Base-by-base conservation (phyloP, 2,329 filamentous ascomycete species). In the Penicillium sp. region DNA sequence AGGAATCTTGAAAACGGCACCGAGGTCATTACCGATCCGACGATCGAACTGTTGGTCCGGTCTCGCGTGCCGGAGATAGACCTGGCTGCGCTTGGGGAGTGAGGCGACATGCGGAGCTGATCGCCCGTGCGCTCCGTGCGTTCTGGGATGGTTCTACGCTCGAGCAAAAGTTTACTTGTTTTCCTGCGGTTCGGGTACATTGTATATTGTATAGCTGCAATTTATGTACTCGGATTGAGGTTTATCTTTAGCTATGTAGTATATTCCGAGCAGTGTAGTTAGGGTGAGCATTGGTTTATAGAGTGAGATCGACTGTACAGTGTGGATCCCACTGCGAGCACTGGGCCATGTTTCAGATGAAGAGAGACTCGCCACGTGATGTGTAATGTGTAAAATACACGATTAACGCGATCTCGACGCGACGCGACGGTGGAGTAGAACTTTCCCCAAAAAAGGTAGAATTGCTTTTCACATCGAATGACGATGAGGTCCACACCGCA, bases 1-100 rank as follows among this genome's bases (percentile, higher is more conserved):
- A 65, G 68, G 46, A 62, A 69, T 5, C 59, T 70, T 35, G 75
- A 74, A 68, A 55, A 74, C 23, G 76, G 76, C 1, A 64, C 66
- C n/a, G 74, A 69, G 0, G 68, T 72, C 6, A 63, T 75, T 14
- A 47, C 61, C 35, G 53, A 66, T 42, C 63, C 55, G 16, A 58
- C 40, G 2, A 52, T 65, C 20, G 52, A 59, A 48, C 32, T 66
- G 39, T 44, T 65, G 28, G 62, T 60, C 36, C 54, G 56, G 35
- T 54, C 55, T 9, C 47, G 63, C 14, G 42, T 55, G 43, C 55
- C 59, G 4, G 61, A 59, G 36, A 41, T 64, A 35, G 56, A 64
- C 40, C 47, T 65, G 26, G 32, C 41, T 10, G 44, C 42, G 16
- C 43, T 61, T 31, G 56, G 59, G 7, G 58, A 51, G 42, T 54